Evolutionary conservation across 805 yeast genomes (phyloP), one percentile per base, ranked within the genome.

Genomic region (Starmera dryadoides): DNA sequence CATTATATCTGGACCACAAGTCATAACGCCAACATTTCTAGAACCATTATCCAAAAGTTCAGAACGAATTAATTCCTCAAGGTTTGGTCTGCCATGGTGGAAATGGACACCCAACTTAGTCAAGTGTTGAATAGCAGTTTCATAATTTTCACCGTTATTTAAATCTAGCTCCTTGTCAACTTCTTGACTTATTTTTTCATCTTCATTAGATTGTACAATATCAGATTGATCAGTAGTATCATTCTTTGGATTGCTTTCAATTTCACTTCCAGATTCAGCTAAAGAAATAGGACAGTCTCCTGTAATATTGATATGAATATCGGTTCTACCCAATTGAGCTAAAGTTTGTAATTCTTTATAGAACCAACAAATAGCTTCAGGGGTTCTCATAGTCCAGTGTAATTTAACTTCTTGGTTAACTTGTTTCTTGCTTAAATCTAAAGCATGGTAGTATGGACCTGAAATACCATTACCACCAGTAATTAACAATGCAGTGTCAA

Each of bases 331-430:
- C 34, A 70, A 45, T 28, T 59, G 59, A 39, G 48, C 34, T 33
- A 69, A 45, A 37, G 49, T 44, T 12, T 42, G 50, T 22, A 75
- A 49, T 44, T 75, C 78, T 5, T 59, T 52, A 3, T 45, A 38
- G 46, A 74, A 73, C 76, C 76, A 74, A 5, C 43, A 43, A 18
- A 82, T 52, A 14, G 79, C 68, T 33, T 60, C 58, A 41, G 65
- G 62, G 34, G 77, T 75, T 39, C 79, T 64, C 14, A 82, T 66
- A 11, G 73, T 68, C 94, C 94, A 85, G 35, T 70, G 58, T 40
- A 83, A 64, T 42, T 73, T 69, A 30, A 66, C 56, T 9, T 57
- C 79, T 0, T 84, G 84, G 48, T 79, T 84, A 12, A 75, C 53
- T 34, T 66, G 58, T 15, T 71, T 65, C 38, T 60, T 58, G 11